Evolutionary conservation across 129 eudicot genomes (phyloP), one percentile per base, ranked within the genome.

Genomic region (Dittrichia graveolens): DNA sequence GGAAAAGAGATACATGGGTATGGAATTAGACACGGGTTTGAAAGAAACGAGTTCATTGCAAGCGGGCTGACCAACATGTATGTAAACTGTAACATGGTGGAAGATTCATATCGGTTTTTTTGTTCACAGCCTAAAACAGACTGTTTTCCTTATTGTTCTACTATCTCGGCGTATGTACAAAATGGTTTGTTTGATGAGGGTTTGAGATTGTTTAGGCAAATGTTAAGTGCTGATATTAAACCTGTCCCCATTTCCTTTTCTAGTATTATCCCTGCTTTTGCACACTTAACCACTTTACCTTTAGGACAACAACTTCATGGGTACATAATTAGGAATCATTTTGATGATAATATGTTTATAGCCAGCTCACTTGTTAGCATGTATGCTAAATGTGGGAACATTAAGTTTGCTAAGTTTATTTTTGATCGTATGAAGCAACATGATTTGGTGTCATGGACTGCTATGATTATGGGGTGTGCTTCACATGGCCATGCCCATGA

Each of bases 1-100:
- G 97, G 97, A 40, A 88, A 83, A 65, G 98, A 92, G 80, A 87
- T 89, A 14, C 98, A 92, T 80, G 94, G 96, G 40, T 86, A 89
- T 75, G 88, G 80, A 13, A 74, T 81, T 44, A 84, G 96, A 19
- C 87, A 77, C 18, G 85, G 89, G 43, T 78, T 83, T 62, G 89
- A 84, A 43, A 59, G 54, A 47, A 86, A 87, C 63, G 76, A 80
- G 60, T 92, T 69, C 64, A 75, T 92, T 41, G 84, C 81, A 1
- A 89, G 91, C 55, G 86, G 94, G 15, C 81, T 92, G 86, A 79
- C 83, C 12, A 89, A 89, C 13, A 73, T 92, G 93, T 92, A 92
- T 68, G 91, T 88, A 3, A 92, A 80, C 62, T 89, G 98, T 65
- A 56, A 53, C n/a, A 81, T 77, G 70, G 64, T 83, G 38, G 84